Evolutionary conservation across 257 asterid species (phyloP), one percentile per base, ranked within the genome.

Genomic region (Gardenia jasminoides): DNA sequence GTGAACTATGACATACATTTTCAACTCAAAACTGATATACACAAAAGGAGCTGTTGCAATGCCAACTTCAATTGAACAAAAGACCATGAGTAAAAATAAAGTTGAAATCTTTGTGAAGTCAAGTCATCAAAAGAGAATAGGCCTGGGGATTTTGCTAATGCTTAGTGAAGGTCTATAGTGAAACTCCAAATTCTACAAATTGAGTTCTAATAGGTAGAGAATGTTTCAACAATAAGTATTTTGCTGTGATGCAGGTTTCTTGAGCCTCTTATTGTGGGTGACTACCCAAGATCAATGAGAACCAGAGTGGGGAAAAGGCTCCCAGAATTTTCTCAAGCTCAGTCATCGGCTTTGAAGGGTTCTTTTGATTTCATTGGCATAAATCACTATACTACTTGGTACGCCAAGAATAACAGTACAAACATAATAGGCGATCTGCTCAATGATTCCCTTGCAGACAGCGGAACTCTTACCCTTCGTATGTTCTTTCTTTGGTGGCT

Each of bases 331-430:
- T 79, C 96, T 22, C 78, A 46, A 75, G 84, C 81, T 2, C 86
- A 94, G 76, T 88, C 97, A 36, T 33, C 54, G 41, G 84, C 58
- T 59, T n/a, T 94, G 33, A 92, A 85, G 88, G 97, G 94, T 2
- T 78, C 97, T 12, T 94, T 77, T n/a, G 94, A 94, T 80, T 92
- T 92, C 83, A 85, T 94, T 17, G 98, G 98, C 75, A 91, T 94
- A 80, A 94, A 94, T 82, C 97, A 92, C 83, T 94, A 94, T 70
- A 94, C 98, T 0, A 94, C 98, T 0, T 92, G 97, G 97, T 92
- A 88, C 41, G 96, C 93, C 6, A 86, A 73, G 75, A 82, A 69
- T 19, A 85, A 89, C 72, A 72, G 12, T 10, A 81, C 90, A n/a
- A 85, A 87, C 82, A 46, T 86, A 46, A 80, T 89, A 1, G 95